Base-by-base conservation (phyloP, 108 stramenopile species). In the Conticribra guillardii region DNA sequence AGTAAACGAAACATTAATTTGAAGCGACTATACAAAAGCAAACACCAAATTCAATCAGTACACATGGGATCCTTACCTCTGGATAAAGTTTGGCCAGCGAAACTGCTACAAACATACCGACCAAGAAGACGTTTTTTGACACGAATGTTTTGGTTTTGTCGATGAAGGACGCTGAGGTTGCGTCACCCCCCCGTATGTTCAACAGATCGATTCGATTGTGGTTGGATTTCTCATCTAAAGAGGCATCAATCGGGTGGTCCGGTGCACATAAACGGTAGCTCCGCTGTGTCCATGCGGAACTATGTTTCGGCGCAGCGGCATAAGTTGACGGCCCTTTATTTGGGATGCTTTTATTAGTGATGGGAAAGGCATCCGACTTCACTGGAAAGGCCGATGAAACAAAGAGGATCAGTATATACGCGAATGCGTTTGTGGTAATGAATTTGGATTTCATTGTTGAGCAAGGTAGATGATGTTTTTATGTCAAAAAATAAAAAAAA, bases 51-150 rank as follows among this genome's bases (percentile, higher is more conserved):
- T 5, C 29, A 64, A 31, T 29, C 3, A 61, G 19, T 29, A 30
- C 49, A 29, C 21, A 64, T 51, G 17, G 21, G 5, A 17, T 18
- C 48, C 76, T 55, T 54, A 79, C 61, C 45, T 76, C 66, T 17
- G 95, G 95, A 61, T 83, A 80, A 9, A 66, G 62, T 37, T 73
- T 78, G 26, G 95, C 92, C 30, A 85, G 48, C 1, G 74, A 54
- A 21, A 96, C 90, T 0, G 92, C 88, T 11, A 84, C 69, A 55
- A 82, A 63, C 85, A 96, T 85, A 18, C 95, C 95, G 8, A 90
- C 18, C 2, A 90, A 68, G 71, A 96, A 93, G 64, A 89, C 93
- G 47, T 96, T 89, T 50, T 89, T 90, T 41, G 84, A 73, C 2
- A 67, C 60, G 51, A 88, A 88, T 29, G 69, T 26, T 65, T 73